These are phyloP conservation scores for Carex myosuroides DNA, from an alignment of 176 grass and related monocot species.

Conservation along the genomic window DNA sequence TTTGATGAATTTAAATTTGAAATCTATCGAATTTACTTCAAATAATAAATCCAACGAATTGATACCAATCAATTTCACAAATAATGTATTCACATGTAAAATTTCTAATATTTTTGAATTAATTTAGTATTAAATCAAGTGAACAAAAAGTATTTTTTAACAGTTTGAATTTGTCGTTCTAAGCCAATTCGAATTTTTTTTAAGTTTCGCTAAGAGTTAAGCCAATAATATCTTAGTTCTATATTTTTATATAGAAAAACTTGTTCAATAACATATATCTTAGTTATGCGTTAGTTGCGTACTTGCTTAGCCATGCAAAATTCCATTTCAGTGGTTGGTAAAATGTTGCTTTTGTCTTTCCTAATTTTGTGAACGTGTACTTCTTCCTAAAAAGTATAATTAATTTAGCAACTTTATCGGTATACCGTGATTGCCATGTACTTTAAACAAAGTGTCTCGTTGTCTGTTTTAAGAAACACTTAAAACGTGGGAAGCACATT, in stretches of 20 bases:
- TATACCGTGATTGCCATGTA: background rate
- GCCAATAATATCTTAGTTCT: too few species aligned
- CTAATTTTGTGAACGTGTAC: background rate
- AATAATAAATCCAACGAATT: too few species aligned
- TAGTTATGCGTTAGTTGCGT: background rate
- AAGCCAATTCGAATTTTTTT: too few species aligned
- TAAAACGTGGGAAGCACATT: constrained; percentile 11
- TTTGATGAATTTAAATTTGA: too few species aligned
- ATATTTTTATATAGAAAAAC: background rate
- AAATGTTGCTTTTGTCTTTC: background rate
- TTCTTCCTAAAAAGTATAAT: background rate
- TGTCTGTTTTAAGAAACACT: background rate
- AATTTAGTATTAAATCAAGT: too few species aligned
- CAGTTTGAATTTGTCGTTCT: too few species aligned
- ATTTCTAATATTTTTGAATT: too few species aligned
- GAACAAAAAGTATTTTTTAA: too few species aligned
- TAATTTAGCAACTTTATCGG: background rate
- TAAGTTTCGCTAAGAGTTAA: too few species aligned
- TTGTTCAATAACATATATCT: background rate
- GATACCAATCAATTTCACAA: too few species aligned
- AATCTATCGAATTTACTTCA: too few species aligned
- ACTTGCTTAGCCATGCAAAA: background rate
- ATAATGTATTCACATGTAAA: too few species aligned
- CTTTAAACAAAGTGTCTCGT: background rate
- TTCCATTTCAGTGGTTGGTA: background rate